phyloP scores from a whole-genome alignment of 306 rosid species.

The Begonia loranthoides region DNA sequence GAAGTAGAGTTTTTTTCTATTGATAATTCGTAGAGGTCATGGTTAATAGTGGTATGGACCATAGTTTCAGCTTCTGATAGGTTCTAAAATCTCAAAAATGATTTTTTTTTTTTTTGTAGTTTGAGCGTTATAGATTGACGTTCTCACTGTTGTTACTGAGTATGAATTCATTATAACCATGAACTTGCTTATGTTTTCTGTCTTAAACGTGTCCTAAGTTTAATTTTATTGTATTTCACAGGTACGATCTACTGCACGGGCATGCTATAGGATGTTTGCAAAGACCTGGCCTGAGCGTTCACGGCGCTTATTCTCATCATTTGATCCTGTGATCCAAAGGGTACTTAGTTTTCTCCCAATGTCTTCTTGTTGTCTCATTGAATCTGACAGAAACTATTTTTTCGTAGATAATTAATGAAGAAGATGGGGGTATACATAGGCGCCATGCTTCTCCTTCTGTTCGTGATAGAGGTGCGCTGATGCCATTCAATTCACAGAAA shows the following conservation, averaged over 20 bases:
- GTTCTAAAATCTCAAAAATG: too few species aligned
- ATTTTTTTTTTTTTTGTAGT: too few species aligned
- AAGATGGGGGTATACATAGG: slow-evolving; percentile 93
- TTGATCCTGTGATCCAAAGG: slow-evolving; percentile 97
- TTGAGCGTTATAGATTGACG: too few species aligned
- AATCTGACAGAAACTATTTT: slow-evolving; percentile 5
- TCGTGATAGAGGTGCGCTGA: slow-evolving; percentile 71
- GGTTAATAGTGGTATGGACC: too few species aligned
- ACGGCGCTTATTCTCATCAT: slow-evolving; percentile 63
- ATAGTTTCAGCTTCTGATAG: too few species aligned
- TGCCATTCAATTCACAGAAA: slow-evolving; percentile 41
- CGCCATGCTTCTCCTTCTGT: slow-evolving; percentile 84
- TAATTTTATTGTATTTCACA: slow-evolving; percentile 25
- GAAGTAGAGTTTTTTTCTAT: too few species aligned
- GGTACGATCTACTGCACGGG: slow-evolving; percentile 97
- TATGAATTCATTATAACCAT: too few species aligned
- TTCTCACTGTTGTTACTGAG: too few species aligned
- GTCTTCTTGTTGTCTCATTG: slow-evolving; percentile 12
- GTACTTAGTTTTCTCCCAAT: slow-evolving; percentile 27
- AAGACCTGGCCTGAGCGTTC: slow-evolving; percentile 99
- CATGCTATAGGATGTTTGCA: slow-evolving; percentile 91
- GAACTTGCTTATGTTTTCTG: too few species aligned
- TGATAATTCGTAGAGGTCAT: too few species aligned
- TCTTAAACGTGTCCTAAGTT: slow-evolving; percentile 4
- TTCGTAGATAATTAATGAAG: slow-evolving; percentile 87